phyloP scores from a whole-genome alignment of 805 yeast species.

The Blastobotrys attinorum region DNA sequence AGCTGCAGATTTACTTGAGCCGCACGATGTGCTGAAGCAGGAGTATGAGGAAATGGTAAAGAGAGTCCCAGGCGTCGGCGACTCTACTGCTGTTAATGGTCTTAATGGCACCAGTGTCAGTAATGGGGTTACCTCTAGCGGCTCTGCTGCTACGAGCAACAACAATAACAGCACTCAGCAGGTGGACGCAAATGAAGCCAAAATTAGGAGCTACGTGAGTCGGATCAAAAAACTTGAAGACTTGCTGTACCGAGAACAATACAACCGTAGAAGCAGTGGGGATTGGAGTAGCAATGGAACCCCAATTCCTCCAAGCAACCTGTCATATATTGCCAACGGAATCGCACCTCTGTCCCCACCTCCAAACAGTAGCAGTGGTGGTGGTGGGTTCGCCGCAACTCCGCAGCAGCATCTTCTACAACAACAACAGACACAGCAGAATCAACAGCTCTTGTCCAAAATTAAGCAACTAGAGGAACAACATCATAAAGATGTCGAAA shows the following conservation, averaged over 20 bases:
- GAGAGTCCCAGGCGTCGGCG: slow-evolving; percentile 11
- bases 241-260: slow-evolving; percentile 62
- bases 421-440: not conserved
- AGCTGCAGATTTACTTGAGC: slow-evolving; percentile 19
- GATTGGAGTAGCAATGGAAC: not conserved
- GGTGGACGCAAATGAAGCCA: slow-evolving; percentile 25
- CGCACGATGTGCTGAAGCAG: slow-evolving; percentile 19
- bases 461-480: not conserved
- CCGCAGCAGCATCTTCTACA: not conserved
- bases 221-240: slow-evolving; percentile 73
- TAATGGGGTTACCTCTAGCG: not conserved
- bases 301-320: not conserved
- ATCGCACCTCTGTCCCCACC: slow-evolving; percentile 4
- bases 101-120: not conserved
- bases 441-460: slow-evolving; percentile 1
- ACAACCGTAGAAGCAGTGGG: slow-evolving; percentile 4
- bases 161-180: slow-evolving; percentile 5
- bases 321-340: slow-evolving; percentile 1
- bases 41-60: slow-evolving; percentile 26
- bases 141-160: not conserved
- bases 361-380: no score
- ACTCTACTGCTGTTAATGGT: not conserved
- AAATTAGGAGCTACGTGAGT: slow-evolving; percentile 55
- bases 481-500: slow-evolving; percentile 1
- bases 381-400: not conserved